phyloP scores from a whole-genome alignment of 2,329 filamentous ascomycete species.

The Tolypocladium tundrense region DNA sequence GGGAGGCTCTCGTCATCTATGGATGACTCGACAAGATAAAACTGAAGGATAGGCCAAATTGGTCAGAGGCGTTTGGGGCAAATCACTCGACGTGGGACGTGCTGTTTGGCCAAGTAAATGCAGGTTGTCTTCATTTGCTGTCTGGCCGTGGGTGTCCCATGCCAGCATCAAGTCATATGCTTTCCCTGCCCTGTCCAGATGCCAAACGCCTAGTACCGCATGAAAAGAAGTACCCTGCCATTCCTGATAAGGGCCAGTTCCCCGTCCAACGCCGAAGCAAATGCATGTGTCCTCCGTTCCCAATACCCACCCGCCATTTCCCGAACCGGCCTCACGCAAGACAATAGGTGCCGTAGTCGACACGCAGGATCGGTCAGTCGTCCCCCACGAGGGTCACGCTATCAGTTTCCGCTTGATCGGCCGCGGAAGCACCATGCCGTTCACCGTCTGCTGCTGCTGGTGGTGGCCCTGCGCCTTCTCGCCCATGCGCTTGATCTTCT shows the following conservation, averaged over 20 bases:
- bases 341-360: neutral
- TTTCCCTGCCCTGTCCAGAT: neutral
- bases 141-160: neutral
- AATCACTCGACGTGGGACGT: no score
- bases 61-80: no score
- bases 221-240: neutral
- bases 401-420: constrained; percentile 37
- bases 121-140: neutral
- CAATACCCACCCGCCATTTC: neutral
- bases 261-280: neutral
- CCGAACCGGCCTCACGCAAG: neutral
- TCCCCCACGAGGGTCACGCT: constrained; percentile 14
- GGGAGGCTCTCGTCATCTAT: neutral
- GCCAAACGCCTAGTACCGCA: neutral
- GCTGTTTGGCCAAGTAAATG: neutral
- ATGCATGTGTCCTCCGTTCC: neutral
- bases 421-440: constrained; percentile 24
- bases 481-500: constrained; percentile 39
- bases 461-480: constrained; percentile 20
- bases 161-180: neutral
- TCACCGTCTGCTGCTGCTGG: constrained; percentile 18
- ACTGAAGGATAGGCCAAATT: neutral
- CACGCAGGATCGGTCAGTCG: neutral
- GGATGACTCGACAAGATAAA: neutral
- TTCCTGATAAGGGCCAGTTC: neutral